phyloP scores from a whole-genome alignment of 2,329 filamentous ascomycete species.

The Fusarium multiceps region DNA sequence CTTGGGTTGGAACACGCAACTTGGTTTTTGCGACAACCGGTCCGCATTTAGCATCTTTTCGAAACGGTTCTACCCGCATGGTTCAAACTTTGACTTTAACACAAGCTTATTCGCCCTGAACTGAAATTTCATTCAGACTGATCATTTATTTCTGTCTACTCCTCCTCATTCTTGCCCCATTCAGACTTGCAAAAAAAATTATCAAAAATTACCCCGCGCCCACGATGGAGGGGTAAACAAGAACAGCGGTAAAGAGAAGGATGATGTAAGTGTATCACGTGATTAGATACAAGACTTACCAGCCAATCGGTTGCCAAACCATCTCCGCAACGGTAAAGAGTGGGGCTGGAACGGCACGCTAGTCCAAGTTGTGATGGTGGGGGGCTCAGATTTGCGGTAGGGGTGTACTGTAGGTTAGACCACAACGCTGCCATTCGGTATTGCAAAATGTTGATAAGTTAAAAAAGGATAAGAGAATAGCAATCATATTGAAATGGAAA shows the following conservation, averaged over 20 bases:
- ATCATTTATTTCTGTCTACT: slow-evolving; percentile 21
- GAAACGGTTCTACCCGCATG: not conserved
- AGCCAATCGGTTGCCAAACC: slow-evolving; percentile 37
- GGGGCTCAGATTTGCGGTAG: slow-evolving; percentile 32
- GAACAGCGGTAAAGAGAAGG: slow-evolving; percentile 18
- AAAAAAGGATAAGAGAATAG: not conserved
- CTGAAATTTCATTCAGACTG: not conserved
- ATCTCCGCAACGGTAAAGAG: slow-evolving; percentile 33
- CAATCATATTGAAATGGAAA: not conserved
- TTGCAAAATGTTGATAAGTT: not conserved
- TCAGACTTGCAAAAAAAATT: not conserved
- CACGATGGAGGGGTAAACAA: slow-evolving; percentile 36
- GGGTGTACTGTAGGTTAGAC: slow-evolving; percentile 32
- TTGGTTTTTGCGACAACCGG: not conserved
- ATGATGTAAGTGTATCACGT: slow-evolving; percentile 41
- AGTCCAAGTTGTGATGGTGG: slow-evolving; percentile 26
- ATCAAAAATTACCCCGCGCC: slow-evolving; percentile 35
- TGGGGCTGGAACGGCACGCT: slow-evolving; percentile 42
- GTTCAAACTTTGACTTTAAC: not conserved
- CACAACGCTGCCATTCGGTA: slow-evolving; percentile 1
- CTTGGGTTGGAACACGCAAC: not conserved
- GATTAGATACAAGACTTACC: not conserved
- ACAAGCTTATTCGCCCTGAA: not conserved
- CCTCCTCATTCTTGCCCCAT: not conserved
- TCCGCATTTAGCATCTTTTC: not conserved